Percentiles rank a stretch among this genome's conserved stretches.
Conservation (phyloP, 148 eudicot genomes). For the Nepenthes mirabilis region DNA sequence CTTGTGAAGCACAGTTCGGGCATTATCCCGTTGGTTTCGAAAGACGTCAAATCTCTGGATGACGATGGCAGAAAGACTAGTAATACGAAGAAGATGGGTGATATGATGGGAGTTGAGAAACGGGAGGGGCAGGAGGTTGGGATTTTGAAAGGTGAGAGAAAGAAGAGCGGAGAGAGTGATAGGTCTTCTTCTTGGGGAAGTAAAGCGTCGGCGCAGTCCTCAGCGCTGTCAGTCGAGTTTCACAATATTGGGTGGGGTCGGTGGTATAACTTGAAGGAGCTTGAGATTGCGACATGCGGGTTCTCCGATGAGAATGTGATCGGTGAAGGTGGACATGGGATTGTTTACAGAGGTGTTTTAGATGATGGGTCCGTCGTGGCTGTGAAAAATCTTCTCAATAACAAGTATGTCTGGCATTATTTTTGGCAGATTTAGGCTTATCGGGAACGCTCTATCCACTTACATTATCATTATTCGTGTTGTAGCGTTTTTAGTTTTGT, state of each 20-base stretch:
- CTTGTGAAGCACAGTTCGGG: conserved; percentile 30
- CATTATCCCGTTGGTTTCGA: conserved; percentile 33
- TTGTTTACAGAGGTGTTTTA: conserved; percentile 72
- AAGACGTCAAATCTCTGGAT: conserved; percentile 21
- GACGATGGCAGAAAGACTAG: conserved; percentile 3
- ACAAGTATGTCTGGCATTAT: conserved; percentile 40
- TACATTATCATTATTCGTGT: too few species aligned
- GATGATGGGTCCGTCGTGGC: conserved; percentile 78
- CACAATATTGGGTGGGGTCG: conserved; percentile 73
- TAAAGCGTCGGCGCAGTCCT: conserved; percentile 33
- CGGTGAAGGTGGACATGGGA: conserved; percentile 90
- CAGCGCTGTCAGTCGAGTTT: conserved; percentile 21
- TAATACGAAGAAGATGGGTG: conserved; percentile 17
- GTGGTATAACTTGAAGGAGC: conserved; percentile 75
- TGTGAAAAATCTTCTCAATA: conserved; percentile 69
- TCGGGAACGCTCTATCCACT: too few species aligned
- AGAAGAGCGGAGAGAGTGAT: conserved; percentile 20
- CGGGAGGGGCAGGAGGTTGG: conserved; percentile 22
- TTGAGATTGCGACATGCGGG: conserved; percentile 59
- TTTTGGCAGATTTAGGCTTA: too few species aligned
- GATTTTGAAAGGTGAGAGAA: conserved; percentile 16
- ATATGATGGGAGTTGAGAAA: conserved; percentile 19
- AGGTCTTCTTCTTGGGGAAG: conserved; percentile 36
- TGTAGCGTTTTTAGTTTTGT: too few species aligned
- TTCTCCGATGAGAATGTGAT: conserved; percentile 57